Conservation (phyloP, 352 stramenopile genomes). For the Globisporangium irregulare region DNA sequence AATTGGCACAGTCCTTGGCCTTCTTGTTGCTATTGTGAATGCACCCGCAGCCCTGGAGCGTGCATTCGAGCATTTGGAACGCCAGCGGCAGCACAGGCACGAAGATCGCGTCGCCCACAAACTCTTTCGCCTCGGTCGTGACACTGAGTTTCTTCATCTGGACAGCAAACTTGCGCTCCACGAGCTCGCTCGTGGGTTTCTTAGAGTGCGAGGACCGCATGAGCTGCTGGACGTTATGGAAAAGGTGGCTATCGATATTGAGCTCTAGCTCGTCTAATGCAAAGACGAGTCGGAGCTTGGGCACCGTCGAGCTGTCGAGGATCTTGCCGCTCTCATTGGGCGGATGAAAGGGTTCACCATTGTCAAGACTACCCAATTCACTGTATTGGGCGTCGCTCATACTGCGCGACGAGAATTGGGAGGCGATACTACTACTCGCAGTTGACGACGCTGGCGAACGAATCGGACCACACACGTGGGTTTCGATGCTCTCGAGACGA, state of each 20-base stretch:
- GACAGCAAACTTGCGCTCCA: constrained; percentile 24
- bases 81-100: constrained; percentile 57
- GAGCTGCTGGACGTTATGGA: constrained; percentile 31
- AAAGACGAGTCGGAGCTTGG: constrained; percentile 37
- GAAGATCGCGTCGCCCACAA: constrained; percentile 56
- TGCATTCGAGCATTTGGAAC: constrained; percentile 74
- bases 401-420: neutral
- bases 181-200: neutral
- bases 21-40: constrained; percentile 16
- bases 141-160: constrained; percentile 36
- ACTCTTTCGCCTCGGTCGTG: constrained; percentile 69
- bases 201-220: constrained; percentile 12
- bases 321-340: neutral
- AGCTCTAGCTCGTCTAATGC: constrained; percentile 53
- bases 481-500: constrained; percentile 48
- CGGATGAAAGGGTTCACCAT: neutral
- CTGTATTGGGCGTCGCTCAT: neutral
- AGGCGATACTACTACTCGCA: neutral
- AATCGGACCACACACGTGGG: constrained; percentile 37
- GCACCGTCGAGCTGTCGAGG: constrained; percentile 21
- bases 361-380: neutral
- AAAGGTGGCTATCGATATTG: constrained; percentile 35
- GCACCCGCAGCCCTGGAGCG: constrained; percentile 55
- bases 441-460: constrained; percentile 20
- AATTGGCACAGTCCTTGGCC: neutral